Conservation (phyloP, 768 basidiomycete genomes). For the Suillus placidus region DNA sequence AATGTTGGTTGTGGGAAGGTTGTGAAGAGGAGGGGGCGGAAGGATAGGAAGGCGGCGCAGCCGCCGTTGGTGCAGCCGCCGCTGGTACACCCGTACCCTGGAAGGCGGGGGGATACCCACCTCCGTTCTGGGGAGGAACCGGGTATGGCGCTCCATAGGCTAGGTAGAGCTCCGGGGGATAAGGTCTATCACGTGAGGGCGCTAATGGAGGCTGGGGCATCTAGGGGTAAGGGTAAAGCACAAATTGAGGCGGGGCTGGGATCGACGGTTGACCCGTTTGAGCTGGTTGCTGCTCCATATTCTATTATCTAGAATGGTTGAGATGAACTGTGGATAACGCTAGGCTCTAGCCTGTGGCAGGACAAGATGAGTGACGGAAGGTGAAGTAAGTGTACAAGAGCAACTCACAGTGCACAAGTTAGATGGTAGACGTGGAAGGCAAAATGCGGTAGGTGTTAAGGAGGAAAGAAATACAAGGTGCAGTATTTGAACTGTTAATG, state of each 20-base stretch:
- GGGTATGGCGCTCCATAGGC: background rate
- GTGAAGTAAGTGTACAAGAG: background rate
- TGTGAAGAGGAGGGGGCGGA: background rate
- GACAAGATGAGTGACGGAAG: background rate
- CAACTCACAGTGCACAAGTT: background rate
- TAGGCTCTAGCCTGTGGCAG: background rate
- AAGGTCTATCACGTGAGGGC: background rate
- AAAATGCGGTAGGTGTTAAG: background rate
- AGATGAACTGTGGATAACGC: background rate
- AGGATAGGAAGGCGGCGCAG: background rate
- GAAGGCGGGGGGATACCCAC: background rate
- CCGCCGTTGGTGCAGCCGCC: background rate
- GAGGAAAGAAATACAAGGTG: background rate
- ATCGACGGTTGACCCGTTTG: background rate
- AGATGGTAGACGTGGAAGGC: background rate
- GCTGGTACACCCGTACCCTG: background rate
- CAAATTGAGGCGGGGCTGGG: background rate
- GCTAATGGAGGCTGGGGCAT: background rate
- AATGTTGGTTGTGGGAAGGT: no score
- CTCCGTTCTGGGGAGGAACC: background rate
- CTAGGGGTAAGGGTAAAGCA: background rate
- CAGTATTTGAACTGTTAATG: background rate
- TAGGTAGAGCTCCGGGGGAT: background rate
- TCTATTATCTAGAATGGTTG: background rate
- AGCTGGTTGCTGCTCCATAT: background rate